phyloP scores from a whole-genome alignment of 352 stramenopile species.

The Phytophthora pseudosyringae region DNA sequence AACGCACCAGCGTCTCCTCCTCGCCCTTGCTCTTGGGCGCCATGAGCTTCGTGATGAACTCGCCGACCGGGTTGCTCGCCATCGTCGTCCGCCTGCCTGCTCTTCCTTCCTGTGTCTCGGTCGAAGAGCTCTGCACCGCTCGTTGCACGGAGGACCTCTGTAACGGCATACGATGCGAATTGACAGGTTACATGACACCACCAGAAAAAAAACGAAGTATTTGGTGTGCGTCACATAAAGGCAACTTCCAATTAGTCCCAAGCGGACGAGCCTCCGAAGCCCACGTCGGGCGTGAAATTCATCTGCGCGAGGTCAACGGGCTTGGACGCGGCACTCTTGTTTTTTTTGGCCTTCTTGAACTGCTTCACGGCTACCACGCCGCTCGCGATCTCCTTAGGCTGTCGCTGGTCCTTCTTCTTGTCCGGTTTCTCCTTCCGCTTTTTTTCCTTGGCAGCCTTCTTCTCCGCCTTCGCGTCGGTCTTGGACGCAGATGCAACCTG shows the following conservation, averaged over 20 bases:
- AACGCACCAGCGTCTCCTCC: constrained; percentile 54
- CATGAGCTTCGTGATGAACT: constrained; percentile 80
- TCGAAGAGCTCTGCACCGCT: constrained; percentile 29
- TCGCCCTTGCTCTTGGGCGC: constrained; percentile 55
- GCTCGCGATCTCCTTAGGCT: constrained; percentile 74
- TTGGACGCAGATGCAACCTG: constrained; percentile 18
- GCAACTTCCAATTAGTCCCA: constrained; percentile 64
- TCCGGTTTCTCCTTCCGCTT: constrained; percentile 39
- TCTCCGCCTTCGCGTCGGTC: constrained; percentile 31
- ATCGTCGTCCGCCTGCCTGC: constrained; percentile 40
- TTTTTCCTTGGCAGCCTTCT: constrained; percentile 37
- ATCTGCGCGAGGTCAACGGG: constrained; percentile 63
- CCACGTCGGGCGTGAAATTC: constrained; percentile 70
- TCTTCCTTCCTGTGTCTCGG: background rate
- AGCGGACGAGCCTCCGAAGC: constrained; percentile 69
- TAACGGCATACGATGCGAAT: constrained; percentile 10
- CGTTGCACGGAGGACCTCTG: constrained; percentile 11
- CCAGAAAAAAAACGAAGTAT: constrained; percentile 31
- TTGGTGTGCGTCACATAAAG: constrained; percentile 30
- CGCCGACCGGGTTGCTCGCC: constrained; percentile 69
- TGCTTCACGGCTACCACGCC: constrained; percentile 81
- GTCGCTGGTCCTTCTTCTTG: constrained; percentile 51
- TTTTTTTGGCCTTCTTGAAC: constrained; percentile 73
- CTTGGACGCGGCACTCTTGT: constrained; percentile 34
- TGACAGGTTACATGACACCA: constrained; percentile 16